A percentile compares a stretch with the other conserved stretches of the same genome.
Evolutionary conservation across 345 rosid genomes (phyloP).

Genomic region (Eucalyptus cladocalyx): DNA sequence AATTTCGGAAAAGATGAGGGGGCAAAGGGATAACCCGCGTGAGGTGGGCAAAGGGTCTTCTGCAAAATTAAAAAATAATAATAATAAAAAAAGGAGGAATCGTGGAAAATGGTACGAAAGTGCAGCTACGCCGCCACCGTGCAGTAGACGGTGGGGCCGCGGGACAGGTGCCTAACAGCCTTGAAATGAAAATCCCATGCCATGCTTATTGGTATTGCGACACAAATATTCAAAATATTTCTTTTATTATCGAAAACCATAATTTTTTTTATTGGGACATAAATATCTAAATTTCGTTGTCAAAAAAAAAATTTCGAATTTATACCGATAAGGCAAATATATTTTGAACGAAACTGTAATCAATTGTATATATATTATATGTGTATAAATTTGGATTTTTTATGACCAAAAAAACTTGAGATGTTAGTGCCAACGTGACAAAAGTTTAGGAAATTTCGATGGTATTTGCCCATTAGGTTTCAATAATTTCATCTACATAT

Average conservation of each 20-base stretch:
- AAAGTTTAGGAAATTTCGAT: background rate
- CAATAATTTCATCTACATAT: background rate
- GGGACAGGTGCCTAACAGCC: background rate
- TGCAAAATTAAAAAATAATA: background rate
- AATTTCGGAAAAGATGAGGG: background rate
- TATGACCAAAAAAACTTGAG: fast-evolving
- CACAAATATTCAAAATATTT: background rate
- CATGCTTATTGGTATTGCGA: no score
- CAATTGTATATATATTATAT: fast-evolving
- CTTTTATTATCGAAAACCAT: no score
- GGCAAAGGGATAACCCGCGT: background rate
- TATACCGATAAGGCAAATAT: no score
- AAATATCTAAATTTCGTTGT: background rate
- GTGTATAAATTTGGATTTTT: no score
- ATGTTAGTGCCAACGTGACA: fast-evolving
- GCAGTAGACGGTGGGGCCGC: background rate
- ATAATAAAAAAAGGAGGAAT: fast-evolving
- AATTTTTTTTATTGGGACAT: no score
- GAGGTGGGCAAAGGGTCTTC: background rate
- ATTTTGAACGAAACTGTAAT: no score
- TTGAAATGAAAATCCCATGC: no score
- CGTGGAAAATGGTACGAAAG: background rate
- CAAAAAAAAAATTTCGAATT: no score
- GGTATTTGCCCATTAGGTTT: background rate
- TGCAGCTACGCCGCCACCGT: background rate